Evolutionary conservation across 371 early-diverging fungal genomes (phyloP).

Genomic region (Lichtheimia hyalospora): DNA sequence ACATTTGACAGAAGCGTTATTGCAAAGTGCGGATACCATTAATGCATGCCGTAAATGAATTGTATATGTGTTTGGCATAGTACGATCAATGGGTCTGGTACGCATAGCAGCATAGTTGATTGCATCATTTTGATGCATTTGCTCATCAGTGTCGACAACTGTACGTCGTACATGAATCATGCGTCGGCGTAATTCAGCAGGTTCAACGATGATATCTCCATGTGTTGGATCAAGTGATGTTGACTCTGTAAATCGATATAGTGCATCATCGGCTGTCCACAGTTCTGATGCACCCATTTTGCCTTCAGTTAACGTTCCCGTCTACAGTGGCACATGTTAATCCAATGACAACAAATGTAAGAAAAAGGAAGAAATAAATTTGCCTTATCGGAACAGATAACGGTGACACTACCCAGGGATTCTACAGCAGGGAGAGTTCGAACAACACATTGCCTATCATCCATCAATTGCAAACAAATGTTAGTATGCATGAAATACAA

Average conservation of each 20-base stretch:
- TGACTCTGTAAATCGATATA: slow-evolving; percentile 67
- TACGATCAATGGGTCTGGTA: slow-evolving; percentile 33
- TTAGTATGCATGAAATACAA: background rate
- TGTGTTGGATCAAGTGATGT: slow-evolving; percentile 66
- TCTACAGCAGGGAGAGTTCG: slow-evolving; percentile 89
- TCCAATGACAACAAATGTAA: background rate
- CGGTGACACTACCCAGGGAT: slow-evolving; percentile 89
- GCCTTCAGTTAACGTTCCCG: slow-evolving; percentile 94
- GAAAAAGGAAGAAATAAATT: slow-evolving; percentile 53
- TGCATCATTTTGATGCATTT: background rate
- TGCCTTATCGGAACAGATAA: slow-evolving; percentile 96
- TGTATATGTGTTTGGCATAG: slow-evolving; percentile 29
- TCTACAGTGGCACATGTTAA: slow-evolving; percentile 51
- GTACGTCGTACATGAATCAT: slow-evolving; percentile 39
- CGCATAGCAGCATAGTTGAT: slow-evolving; percentile 31
- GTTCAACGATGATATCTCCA: slow-evolving; percentile 55
- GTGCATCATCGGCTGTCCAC: slow-evolving; percentile 68
- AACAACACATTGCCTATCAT: slow-evolving; percentile 64
- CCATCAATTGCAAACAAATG: background rate
- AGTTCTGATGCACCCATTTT: slow-evolving; percentile 81
- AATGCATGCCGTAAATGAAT: slow-evolving; percentile 31
- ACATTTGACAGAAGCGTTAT: slow-evolving; percentile 63
- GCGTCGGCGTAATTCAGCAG: slow-evolving; percentile 32
- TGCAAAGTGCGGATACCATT: slow-evolving; percentile 61
- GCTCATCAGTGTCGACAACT: background rate